These are phyloP conservation scores for Cladophialophora chaetospira DNA, from an alignment of 2,329 filamentous ascomycete species.

Conservation along the genomic window DNA sequence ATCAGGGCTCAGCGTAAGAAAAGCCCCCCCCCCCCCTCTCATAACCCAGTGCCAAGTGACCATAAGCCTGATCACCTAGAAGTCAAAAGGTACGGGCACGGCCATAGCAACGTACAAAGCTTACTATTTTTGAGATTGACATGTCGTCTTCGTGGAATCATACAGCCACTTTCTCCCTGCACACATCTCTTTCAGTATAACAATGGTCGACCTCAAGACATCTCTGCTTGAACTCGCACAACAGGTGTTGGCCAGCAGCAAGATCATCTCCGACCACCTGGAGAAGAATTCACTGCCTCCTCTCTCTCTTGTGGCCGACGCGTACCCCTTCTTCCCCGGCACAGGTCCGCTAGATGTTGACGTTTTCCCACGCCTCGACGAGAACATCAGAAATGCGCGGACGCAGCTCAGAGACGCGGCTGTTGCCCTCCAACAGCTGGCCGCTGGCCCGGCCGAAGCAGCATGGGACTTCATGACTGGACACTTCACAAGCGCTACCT, in stretches of 20 bases:
- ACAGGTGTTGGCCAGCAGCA: neutral
- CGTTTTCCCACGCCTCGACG: neutral
- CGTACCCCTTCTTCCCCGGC: slow-evolving; percentile 18
- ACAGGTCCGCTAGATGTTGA: slow-evolving; percentile 6
- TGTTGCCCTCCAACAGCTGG: neutral
- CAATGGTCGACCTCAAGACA: neutral
- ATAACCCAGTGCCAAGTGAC: too few relatives aligned
- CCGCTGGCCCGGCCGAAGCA: slow-evolving; percentile 1
- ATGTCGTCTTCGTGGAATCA: too few relatives aligned
- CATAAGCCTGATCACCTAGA: too few relatives aligned
- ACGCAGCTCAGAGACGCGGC: slow-evolving; percentile 2
- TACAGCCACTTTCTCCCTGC: neutral
- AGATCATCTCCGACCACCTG: slow-evolving; percentile 5
- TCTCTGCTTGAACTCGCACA: slow-evolving; percentile 9
- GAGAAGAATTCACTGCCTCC: slow-evolving; percentile 4
- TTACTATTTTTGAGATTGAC: too few relatives aligned
- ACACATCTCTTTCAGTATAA: neutral
- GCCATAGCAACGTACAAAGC: too few relatives aligned
- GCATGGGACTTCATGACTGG: neutral
- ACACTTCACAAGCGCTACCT: slow-evolving; percentile 36
- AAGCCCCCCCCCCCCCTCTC: too few relatives aligned
- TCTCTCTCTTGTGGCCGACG: slow-evolving; percentile 6
- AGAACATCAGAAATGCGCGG: slow-evolving; percentile 7
- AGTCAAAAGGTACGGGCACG: too few relatives aligned
- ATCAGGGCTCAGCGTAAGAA: too few relatives aligned